These are phyloP conservation scores for Gossypium stocksii DNA, from an alignment of 345 rosid species.

Conservation along the genomic window DNA sequence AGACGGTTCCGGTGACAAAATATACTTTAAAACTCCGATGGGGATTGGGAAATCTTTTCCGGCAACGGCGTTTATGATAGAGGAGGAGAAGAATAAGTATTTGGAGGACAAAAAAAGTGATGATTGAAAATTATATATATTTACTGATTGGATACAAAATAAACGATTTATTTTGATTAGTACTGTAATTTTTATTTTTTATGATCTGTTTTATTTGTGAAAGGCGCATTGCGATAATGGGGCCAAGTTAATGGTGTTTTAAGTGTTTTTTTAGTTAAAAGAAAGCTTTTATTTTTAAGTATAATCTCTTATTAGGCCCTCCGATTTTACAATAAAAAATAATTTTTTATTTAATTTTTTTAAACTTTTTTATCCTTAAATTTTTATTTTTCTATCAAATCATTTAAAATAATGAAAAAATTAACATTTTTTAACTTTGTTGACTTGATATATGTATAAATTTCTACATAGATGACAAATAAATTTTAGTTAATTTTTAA, in stretches of 20 bases:
- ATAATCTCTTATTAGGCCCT: no score
- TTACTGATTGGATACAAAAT: neutral
- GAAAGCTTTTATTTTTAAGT: no score
- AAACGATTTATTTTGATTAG: neutral
- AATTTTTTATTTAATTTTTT: no score
- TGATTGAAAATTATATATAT: neutral
- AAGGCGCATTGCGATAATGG: no score
- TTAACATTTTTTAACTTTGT: fast-evolving
- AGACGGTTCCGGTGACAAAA: slow-evolving; percentile 43
- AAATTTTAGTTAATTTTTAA: no score
- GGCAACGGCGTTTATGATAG: slow-evolving; percentile 59
- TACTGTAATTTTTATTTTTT: no score
- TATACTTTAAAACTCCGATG: slow-evolving; percentile 81
- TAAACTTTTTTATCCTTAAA: no score
- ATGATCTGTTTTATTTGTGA: neutral
- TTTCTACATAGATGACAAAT: fast-evolving
- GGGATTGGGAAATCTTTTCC: slow-evolving; percentile 84
- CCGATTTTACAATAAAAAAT: no score
- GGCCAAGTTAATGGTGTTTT: no score
- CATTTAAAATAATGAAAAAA: no score
- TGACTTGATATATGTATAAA: fast-evolving
- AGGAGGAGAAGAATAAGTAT: slow-evolving; percentile 56
- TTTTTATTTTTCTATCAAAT: no score
- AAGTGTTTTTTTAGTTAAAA: no score
- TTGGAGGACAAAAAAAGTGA: slow-evolving; percentile 22